Base-by-base conservation (phyloP, 2,329 filamentous ascomycete species). In the Arthrobotrys pseudoclavata region DNA sequence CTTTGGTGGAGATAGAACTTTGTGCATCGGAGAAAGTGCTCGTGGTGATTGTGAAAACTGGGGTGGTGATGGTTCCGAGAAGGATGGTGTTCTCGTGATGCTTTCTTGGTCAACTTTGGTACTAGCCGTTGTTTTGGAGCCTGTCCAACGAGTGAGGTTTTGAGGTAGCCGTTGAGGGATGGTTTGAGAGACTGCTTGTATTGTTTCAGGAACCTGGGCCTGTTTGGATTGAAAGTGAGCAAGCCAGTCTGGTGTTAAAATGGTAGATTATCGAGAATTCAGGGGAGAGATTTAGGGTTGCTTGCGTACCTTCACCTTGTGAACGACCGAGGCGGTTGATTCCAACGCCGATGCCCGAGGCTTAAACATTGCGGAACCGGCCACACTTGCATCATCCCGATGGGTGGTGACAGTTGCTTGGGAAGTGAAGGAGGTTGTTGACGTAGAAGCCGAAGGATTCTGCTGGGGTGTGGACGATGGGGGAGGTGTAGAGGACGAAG, bases 311-410 rank as follows among this genome's bases (percentile, higher is more conserved):
- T 77, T 77, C 67, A 77, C 74, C 52, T 70, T 77, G 74, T 77
- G 74, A 50, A 77, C 74, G 42, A 77, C 74, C 34, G 67, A 71
- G 15, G 74, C 74, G n/a, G 74, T 77, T 20, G 67, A 67, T 70
- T 77, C 74, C 61, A 77, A 34, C 20, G 74, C 74, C 67, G 74
- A 77, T 47, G 74, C 52, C 22, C 61, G 52, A 40, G 74, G 67
- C 63, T 42, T 69, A 31, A 69, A 68, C 60, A 77, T 77, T 71
- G 74, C 52, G 18, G 74, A 77, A 18, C 74, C 61, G 26, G 74
- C 60, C 22, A 45, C 74, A 57, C 74, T 77, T 62, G 74, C 60
- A 45, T 70, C 67, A 68, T 77, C 67, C 42, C 62, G 67, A 10
- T 70, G 72, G 50, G 67, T 77, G 50, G 67, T 77, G 18, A 45